These are phyloP conservation scores for Pistacia integerrima DNA, from an alignment of 345 rosid species.

Conservation along the genomic window DNA sequence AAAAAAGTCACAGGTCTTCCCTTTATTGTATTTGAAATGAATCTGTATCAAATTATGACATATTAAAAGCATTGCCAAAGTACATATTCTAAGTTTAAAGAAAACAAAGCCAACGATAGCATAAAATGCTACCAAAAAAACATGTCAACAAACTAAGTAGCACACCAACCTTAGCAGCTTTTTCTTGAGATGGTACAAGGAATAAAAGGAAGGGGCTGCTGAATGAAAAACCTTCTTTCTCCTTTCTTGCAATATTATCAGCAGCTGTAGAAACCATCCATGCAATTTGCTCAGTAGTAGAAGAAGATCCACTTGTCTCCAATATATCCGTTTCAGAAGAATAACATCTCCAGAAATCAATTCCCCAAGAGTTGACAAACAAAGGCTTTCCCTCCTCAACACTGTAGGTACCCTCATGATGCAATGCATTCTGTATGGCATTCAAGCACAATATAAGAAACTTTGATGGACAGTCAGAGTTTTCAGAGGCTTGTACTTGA, in stretches of 20 bases:
- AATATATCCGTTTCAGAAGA: conserved; percentile 55
- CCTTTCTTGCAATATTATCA: conserved; percentile 69
- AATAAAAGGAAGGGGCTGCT: conserved; percentile 69
- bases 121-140: background rate
- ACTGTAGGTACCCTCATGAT: conserved; percentile 28
- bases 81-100: background rate
- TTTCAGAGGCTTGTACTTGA: conserved; percentile 26
- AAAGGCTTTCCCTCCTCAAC: conserved; percentile 44
- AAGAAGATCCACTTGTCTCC: conserved; percentile 66
- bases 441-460: conserved; percentile 62
- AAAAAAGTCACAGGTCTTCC: background rate
- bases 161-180: conserved; percentile 66
- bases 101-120: background rate
- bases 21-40: background rate
- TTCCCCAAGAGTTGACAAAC: conserved; percentile 71
- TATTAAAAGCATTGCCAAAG: background rate
- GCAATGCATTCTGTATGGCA: conserved; percentile 56
- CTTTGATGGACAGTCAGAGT: conserved; percentile 51
- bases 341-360: conserved; percentile 76
- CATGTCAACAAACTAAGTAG: background rate
- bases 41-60: background rate
- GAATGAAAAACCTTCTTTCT: conserved; percentile 53
- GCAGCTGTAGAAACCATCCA: conserved; percentile 82
- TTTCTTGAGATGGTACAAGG: conserved; percentile 79
- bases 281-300: conserved; percentile 66